Evolutionary conservation across 306 rosid species (phyloP), one percentile per base, ranked within the genome.

Genomic region (Sechiopsis laciniata): DNA sequence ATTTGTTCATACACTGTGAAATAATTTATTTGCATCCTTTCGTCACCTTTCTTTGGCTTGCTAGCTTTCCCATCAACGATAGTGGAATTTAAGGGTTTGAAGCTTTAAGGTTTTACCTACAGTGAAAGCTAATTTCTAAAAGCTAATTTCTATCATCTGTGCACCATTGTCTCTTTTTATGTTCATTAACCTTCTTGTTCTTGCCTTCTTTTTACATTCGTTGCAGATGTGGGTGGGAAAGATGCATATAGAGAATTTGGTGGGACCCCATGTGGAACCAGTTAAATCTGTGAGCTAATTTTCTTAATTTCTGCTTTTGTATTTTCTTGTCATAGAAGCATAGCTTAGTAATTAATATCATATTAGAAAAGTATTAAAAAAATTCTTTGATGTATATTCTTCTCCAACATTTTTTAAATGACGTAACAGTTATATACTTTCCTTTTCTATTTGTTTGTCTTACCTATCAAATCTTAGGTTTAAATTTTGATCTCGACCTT

Each of bases 261-360:
- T 50, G 58, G 73, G 58, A 12, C 73, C 73, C 58, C 42, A 22
- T 5, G 8, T 50, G 26, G 57, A 69, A 69, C 54, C 57, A 46
- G 46, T 69, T 69, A 46, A 69, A 69, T 53, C 56, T 50, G 73
- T 24, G 88, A 35, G 73, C 12, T 67, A 19, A 45, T 69, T 67
- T 67, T 67, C 56, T 68, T 50, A 69, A 46, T 69, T 69, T 22
- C 14, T 50, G 73, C 73, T 69, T 69, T 24, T 48, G 21, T 46
- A 46, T 48, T 14, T 69, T 29, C 57, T 69, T 69, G 55, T 6
- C 42, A 69, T 69, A 12, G 12, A 68, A 68, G 55, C 19, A 45
- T 45, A 45, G 72, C 37, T 22, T 46, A 50, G 58, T 46, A 46
- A 37, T 69, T 46, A 6, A 21, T 42, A 69, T 46, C 19, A 42